Conservation (phyloP, 495 filamentous ascomycete species). For the Penicillium egyptiacum region DNA sequence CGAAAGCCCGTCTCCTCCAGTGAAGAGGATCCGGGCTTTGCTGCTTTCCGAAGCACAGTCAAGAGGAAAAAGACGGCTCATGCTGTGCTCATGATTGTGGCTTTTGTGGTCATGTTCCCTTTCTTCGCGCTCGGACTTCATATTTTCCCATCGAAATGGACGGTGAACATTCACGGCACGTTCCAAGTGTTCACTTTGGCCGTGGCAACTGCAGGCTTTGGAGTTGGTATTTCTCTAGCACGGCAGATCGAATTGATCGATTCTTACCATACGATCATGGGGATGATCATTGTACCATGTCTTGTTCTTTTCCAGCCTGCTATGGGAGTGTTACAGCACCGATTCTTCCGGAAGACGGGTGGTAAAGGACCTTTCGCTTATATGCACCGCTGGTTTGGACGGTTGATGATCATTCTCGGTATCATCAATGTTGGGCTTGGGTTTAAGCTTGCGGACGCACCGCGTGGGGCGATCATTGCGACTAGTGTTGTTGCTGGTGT, state of each 20-base stretch:
- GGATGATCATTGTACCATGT: conserved; percentile 54
- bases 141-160: conserved; percentile 34
- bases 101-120: conserved; percentile 51
- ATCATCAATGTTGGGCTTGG: conserved; percentile 73
- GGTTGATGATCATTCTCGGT: conserved; percentile 60
- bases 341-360: conserved; percentile 41
- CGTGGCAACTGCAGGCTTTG: conserved; percentile 60
- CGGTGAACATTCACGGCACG: conserved; percentile 50
- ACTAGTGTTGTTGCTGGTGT: conserved; percentile 61
- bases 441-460: conserved; percentile 46
- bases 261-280: conserved; percentile 51
- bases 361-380: conserved; percentile 55
- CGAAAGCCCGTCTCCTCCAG: neutral
- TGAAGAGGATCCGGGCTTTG: neutral
- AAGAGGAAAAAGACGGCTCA: conserved; percentile 37
- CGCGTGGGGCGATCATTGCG: conserved; percentile 49
- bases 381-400: conserved; percentile 70
- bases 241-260: conserved; percentile 15
- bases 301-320: conserved; percentile 64
- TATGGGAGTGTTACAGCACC: conserved; percentile 65
- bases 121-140: conserved; percentile 47
- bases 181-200: conserved; percentile 59
- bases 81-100: conserved; percentile 40
- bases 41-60: conserved; percentile 10
- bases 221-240: conserved; percentile 56